Conservation (phyloP, 345 rosid genomes). For the Camelina neglecta region DNA sequence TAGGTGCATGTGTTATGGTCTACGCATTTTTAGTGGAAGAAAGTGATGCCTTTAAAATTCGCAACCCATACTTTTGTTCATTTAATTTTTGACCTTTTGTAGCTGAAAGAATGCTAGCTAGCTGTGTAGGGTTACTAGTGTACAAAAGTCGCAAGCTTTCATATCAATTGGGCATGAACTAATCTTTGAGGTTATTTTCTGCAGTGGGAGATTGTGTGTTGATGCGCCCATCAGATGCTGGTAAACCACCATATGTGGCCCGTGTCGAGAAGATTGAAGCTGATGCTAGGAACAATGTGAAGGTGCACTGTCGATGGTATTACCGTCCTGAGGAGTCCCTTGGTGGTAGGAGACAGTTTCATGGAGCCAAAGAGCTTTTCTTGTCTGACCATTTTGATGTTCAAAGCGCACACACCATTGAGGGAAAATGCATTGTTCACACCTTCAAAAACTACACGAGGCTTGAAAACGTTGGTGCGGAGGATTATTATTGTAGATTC, state of each 20-base stretch:
- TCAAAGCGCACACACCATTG: conserved; percentile 85
- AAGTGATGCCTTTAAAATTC: neutral
- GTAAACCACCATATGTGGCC: conserved; percentile 83
- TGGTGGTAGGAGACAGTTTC: conserved; percentile 87
- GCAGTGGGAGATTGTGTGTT: conserved; percentile 81
- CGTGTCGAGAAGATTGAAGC: conserved; percentile 83
- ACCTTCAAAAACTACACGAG: conserved; percentile 80
- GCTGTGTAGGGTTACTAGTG: neutral
- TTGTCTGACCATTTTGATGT: conserved; percentile 77
- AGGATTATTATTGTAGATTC: conserved; percentile 82
- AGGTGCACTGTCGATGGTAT: conserved; percentile 81
- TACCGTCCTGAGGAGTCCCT: conserved; percentile 89
- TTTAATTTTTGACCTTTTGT: neutral
- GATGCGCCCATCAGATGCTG: conserved; percentile 84
- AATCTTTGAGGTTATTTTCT: conserved; percentile 33
- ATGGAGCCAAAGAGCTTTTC: conserved; percentile 84
- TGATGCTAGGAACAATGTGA: conserved; percentile 73
- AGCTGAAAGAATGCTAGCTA: neutral
- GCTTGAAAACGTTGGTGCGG: conserved; percentile 85
- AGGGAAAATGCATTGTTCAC: conserved; percentile 83
- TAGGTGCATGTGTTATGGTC: neutral
- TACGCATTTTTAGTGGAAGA: neutral
- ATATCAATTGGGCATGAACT: conserved; percentile 7
- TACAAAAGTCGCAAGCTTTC: neutral
- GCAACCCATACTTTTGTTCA: conserved; percentile 1